Percentiles rank a stretch among this genome's conserved stretches.
These are phyloP conservation scores for Penicillium tannophilum DNA, from an alignment of 495 filamentous ascomycete genomes.

Conservation along the genomic window DNA sequence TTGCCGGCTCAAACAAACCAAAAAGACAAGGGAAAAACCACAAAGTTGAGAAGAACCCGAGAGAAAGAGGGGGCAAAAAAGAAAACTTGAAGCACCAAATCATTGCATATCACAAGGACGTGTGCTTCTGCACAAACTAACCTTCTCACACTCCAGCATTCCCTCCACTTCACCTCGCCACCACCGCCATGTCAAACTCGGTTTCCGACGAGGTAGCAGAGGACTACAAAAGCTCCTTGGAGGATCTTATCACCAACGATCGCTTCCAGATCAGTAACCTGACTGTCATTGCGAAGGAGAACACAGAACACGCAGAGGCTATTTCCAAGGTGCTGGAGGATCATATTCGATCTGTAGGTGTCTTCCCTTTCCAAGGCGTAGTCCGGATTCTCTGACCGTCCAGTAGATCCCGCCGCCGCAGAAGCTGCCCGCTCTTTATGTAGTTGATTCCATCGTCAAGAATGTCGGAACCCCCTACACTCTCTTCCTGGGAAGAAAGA, in stretches of 20 bases:
- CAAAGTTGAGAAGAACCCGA: constrained; percentile 19
- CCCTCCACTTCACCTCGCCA: background rate
- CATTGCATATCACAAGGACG: background rate
- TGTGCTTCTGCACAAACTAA: constrained; percentile 2
- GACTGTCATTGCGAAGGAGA: constrained; percentile 94
- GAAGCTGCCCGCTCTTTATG: constrained; percentile 94
- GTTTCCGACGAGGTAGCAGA: constrained; percentile 88
- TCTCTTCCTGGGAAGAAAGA: constrained; percentile 85
- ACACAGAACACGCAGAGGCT: constrained; percentile 87
- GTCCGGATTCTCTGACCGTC: constrained; percentile 35
- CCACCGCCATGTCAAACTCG: constrained; percentile 67
- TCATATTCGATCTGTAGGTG: constrained; percentile 89
- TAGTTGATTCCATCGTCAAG: constrained; percentile 97
- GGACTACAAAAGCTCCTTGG: constrained; percentile 90
- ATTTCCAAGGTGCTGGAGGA: constrained; percentile 88
- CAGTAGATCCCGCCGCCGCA: constrained; percentile 76
- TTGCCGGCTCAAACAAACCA: constrained; percentile 14
- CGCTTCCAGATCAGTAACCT: constrained; percentile 92
- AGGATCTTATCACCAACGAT: constrained; percentile 86
- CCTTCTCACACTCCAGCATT: background rate
- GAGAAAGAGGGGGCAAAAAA: constrained; percentile 21
- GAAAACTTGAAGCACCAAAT: constrained; percentile 18
- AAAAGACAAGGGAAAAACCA: constrained; percentile 17
- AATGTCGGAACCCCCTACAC: constrained; percentile 98
- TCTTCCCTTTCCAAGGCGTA: background rate